Evolutionary conservation across 148 eudicot genomes (phyloP), one percentile per base, ranked within the genome.

Genomic region (Cornus florida): DNA sequence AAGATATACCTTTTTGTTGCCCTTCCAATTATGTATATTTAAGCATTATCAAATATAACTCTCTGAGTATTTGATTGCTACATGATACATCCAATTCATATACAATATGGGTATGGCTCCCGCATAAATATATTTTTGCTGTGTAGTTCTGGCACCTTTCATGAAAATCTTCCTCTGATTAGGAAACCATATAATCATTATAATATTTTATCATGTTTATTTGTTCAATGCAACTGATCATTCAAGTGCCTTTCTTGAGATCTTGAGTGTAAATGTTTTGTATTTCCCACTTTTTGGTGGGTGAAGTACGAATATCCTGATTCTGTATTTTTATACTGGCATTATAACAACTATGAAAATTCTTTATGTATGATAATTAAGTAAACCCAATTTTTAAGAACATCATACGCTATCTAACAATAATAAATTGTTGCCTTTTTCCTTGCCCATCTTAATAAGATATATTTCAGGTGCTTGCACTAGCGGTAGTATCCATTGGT

Each of bases 401-500:
- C 56, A 43, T n/a, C 50, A 8, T 38, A 60, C 22, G 1, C 70
- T 41, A 23, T 79, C 76, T 20, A 62, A 48, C 48, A 11, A 23
- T 19, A 0, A 10, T 5, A 16, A 24, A 10, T 43, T 68, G 83
- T 35, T 31, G 28, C 41, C 31, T 67, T 60, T 77, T 79, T 75
- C 57, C 50, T 17, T 72, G 72, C 11, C 24, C n/a, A 24, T 75
- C 72, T 84, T 68, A 77, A 22, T 20, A 31, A 38, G 64, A 39
- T 60, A 38, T 68, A 35, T 83, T 89, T 72, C 91, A 94, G 98
- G 97, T 89, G 67, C 82, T 92, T 80, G 90, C 92, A 43, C 93
- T 94, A 69, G 80, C 91, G 57, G 78, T 88, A 46, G 97, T 92
- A 38, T 94, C 95, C 11, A 70, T 88, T 23, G 98, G 98, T 84